Evolutionary conservation across 192 early-diverging fungal species (phyloP).

Genomic region (Diversispora eburnea): DNA sequence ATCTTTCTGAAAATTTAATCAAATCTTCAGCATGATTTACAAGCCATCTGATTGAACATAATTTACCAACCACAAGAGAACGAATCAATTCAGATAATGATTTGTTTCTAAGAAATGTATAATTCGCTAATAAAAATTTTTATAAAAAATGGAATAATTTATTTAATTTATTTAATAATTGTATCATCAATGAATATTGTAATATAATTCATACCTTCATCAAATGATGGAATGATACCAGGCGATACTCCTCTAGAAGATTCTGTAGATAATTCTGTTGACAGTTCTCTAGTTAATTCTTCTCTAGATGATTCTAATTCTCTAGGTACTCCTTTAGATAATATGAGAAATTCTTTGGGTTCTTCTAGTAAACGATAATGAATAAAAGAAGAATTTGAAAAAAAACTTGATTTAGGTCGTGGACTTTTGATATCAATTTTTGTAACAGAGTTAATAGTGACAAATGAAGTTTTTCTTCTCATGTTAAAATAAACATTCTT

Average conservation of each 20-base stretch:
- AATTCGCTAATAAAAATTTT: not conserved
- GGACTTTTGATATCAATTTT: too few relatives aligned
- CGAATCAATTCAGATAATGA: constrained; percentile 55
- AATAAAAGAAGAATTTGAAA: too few relatives aligned
- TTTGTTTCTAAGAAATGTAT: constrained; percentile 44
- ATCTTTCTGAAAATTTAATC: constrained; percentile 51
- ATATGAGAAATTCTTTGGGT: too few relatives aligned
- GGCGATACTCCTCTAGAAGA: not conserved
- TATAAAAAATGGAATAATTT: not conserved
- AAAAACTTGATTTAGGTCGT: too few relatives aligned
- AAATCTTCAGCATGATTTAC: constrained; percentile 56
- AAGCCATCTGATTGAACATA: constrained; percentile 63
- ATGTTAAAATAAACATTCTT: not conserved
- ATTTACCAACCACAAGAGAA: constrained; percentile 65
- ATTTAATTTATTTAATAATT: not conserved
- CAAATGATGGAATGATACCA: not conserved
- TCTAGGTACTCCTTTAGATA: too few relatives aligned
- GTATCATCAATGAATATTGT: not conserved
- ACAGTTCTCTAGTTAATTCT: not conserved
- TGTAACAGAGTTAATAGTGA: not conserved
- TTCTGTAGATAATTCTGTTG: not conserved
- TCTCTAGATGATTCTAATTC: not conserved
- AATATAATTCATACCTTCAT: not conserved
- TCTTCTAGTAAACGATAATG: too few relatives aligned
- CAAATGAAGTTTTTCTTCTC: not conserved